Conservation (phyloP, 2,329 filamentous ascomycete genomes). For the Colletotrichum salicis region DNA sequence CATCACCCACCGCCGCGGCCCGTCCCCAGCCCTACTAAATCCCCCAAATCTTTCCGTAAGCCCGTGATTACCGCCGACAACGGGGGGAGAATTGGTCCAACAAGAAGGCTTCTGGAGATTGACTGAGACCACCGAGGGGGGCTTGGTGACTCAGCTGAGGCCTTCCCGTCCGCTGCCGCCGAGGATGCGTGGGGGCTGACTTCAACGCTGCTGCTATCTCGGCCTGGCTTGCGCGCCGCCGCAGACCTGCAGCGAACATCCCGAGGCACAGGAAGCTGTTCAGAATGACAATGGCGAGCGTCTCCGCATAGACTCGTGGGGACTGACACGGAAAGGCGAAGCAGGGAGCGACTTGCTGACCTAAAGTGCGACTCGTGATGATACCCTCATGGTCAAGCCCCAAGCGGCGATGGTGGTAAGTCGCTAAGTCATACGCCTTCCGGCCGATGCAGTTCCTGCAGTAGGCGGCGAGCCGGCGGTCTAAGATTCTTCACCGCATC, state of each 20-base stretch:
- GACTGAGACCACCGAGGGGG: neutral
- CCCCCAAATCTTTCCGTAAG: neutral
- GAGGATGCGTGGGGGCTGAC: conserved; percentile 9
- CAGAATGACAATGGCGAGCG: neutral
- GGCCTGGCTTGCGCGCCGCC: neutral
- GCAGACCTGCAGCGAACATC: neutral
- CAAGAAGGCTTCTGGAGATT: neutral
- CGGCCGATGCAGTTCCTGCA: conserved; percentile 29
- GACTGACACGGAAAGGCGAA: neutral
- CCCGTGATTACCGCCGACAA: conserved; percentile 11
- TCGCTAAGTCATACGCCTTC: conserved; percentile 24
- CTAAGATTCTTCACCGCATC: conserved; percentile 26
- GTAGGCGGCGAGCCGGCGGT: conserved; percentile 14
- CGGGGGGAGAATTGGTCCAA: neutral
- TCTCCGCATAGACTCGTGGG: neutral
- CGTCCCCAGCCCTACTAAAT: conserved; percentile 22
- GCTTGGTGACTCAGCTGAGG: conserved; percentile 4
- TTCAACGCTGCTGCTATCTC: neutral
- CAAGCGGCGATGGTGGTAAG: conserved; percentile 1
- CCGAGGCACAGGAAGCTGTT: conserved; percentile 20
- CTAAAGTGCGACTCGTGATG: conserved; percentile 21
- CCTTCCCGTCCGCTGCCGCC: neutral
- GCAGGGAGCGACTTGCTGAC: neutral
- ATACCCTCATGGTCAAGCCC: conserved; percentile 22
- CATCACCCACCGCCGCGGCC: conserved; percentile 20